Evolutionary conservation across 176 grass and related monocot species (phyloP), one percentile per base, ranked within the genome.

Genomic region (Rhynchospora pubera): DNA sequence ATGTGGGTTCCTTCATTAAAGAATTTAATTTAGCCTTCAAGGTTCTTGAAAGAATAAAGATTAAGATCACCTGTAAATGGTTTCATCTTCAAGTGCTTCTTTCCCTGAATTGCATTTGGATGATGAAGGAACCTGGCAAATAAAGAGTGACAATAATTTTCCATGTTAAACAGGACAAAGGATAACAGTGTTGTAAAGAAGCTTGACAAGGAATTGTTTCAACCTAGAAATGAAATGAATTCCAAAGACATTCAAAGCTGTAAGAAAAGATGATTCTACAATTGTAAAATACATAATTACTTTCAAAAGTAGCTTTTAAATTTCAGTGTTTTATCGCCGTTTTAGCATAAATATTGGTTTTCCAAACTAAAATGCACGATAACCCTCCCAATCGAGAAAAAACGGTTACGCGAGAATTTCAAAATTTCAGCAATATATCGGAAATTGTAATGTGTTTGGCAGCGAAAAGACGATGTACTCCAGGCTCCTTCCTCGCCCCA

Each of bases 31-130:
- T 50, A 73, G 21, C 45, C n/a, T 74, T 74, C 12, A 51, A 50
- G 46, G 45, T 74, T 39, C 13, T 26, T 62, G 42, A 47, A 80
- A 60, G n/a, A 9, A 53, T 86, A 4, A 70, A 13, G 83, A 69
- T 23, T 75, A 65, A 34, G 30, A 69, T 93, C 30, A 99, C 96
- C 90, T 93, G 82, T 7, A 69, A 32, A 51, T 78, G 28, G 6
- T 88, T 77, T 91, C 87, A 86, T 89, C 81, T 79, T 76, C 48
- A 91, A 72, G 68, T 39, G 82, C 63, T 23, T 51, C 82, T 39
- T 93, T 93, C 43, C 69, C 87, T 26, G 85, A 68, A 85, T 88
- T 82, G 84, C 52, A 90, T 85, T 81, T 88, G 23, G 86, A 89
- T 62, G 82, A 82, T 63, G 82, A 91, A 79, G 50, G 87, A 87